phyloP scores from a whole-genome alignment of 116 monocot species.

The Trichopus zeylanicus region DNA sequence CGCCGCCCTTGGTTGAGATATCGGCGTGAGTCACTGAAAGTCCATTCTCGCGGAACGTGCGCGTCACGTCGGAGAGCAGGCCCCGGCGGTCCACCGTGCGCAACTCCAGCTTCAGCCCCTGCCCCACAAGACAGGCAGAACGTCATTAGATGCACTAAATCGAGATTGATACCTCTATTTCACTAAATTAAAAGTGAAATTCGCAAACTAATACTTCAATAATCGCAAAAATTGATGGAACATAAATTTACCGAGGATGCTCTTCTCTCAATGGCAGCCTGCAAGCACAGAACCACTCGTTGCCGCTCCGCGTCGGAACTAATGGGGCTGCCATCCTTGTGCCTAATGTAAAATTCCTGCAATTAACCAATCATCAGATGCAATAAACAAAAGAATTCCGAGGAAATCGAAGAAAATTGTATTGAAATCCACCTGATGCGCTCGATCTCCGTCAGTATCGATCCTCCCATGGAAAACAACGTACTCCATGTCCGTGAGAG shows the following conservation, averaged over 20 bases:
- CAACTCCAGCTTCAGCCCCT: slow-evolving; percentile 49
- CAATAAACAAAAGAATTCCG: neutral
- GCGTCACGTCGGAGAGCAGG: slow-evolving; percentile 40
- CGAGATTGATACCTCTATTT: too few relatives aligned
- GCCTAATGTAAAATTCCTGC: slow-evolving; percentile 75
- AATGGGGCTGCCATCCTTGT: slow-evolving; percentile 60
- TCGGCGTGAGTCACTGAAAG: slow-evolving; percentile 40
- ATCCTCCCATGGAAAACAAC: slow-evolving; percentile 82
- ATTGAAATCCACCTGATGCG: slow-evolving; percentile 46
- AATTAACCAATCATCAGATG: slow-evolving; percentile 7
- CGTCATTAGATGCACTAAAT: too few relatives aligned
- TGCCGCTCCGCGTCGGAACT: slow-evolving; percentile 71
- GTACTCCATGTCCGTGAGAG: slow-evolving; percentile 85
- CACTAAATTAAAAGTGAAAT: too few relatives aligned
- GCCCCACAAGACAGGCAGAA: too few relatives aligned
- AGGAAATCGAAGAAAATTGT: neutral
- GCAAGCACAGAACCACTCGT: slow-evolving; percentile 63
- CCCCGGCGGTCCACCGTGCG: slow-evolving; percentile 23
- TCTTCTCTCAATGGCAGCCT: slow-evolving; percentile 74
- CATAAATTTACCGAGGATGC: slow-evolving; percentile 45
- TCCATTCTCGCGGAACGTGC: slow-evolving; percentile 62
- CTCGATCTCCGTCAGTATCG: slow-evolving; percentile 43
- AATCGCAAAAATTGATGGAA: too few relatives aligned
- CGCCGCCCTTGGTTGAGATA: slow-evolving; percentile 33
- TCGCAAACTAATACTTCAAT: too few relatives aligned